phyloP scores from a whole-genome alignment of 2,329 filamentous ascomycete genomes.

The Dothiorella sarmentorum region DNA sequence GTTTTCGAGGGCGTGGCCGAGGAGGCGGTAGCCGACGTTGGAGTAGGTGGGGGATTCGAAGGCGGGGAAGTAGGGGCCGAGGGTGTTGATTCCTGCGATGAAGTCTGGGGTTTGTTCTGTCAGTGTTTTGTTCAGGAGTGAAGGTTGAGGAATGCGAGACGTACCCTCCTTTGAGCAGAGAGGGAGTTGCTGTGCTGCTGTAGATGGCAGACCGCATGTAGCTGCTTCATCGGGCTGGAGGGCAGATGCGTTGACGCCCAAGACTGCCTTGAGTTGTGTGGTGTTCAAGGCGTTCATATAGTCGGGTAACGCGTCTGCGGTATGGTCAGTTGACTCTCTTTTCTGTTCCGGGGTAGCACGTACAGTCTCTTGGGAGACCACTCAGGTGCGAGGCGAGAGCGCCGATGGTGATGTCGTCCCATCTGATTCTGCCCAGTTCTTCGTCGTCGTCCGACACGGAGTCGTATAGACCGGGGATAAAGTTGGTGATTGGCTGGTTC shows the following conservation, averaged over 20 bases:
- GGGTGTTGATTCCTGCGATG: constrained; percentile 31
- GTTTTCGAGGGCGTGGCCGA: constrained; percentile 39
- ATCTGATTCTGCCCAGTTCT: background rate
- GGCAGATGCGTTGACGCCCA: too few species aligned
- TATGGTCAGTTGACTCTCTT: background rate
- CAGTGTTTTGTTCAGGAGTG: background rate
- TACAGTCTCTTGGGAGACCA: constrained; percentile 1
- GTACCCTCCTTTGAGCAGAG: too few species aligned
- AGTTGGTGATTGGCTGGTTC: constrained; percentile 41
- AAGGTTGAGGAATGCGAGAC: too few species aligned
- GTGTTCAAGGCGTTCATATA: background rate
- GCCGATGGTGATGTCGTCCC: constrained; percentile 20
- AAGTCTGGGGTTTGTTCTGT: constrained; percentile 28
- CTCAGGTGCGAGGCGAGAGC: constrained; percentile 15
- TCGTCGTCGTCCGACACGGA: background rate
- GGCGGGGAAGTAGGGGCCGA: constrained; percentile 32
- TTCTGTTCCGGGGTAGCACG: background rate
- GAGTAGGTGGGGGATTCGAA: constrained; percentile 36
- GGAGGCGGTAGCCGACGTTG: constrained; percentile 35
- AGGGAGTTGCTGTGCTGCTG: too few species aligned
- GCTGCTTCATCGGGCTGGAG: too few species aligned
- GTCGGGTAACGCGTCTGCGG: background rate
- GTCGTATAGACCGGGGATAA: constrained; percentile 37
- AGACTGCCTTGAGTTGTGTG: too few species aligned
- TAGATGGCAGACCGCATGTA: too few species aligned